Base-by-base conservation (phyloP, 2,329 filamentous ascomycete genomes). In the Clarireedia paspali region DNA sequence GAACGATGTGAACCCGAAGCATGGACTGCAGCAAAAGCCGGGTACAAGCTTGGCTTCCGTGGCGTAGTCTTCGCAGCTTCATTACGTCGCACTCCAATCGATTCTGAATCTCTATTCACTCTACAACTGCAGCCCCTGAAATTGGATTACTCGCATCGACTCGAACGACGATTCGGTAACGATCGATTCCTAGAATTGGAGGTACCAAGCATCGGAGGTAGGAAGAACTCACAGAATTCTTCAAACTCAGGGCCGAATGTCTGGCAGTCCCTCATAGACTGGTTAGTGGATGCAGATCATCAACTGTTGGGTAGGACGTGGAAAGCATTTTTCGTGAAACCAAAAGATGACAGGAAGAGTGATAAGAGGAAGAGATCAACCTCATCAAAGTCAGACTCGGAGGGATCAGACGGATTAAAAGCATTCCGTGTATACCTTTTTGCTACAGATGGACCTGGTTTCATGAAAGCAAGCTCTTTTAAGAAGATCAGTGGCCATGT, bases 161-260 rank as follows among this genome's bases (percentile, higher is more conserved):
- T 85, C 0, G 70, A 71, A 20, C 75, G 82, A 12, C 76, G 75
- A 4, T 83, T 83, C 60, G 81, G 82, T 0, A 68, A 75, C 0
- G 81, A 85, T 59, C 74, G 82, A 0, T 84, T 84, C 47, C 58
- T 85, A 1, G 79, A 84, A 53, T 56, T 85, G 0, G 65, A 74
- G 4, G 70, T 84, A 5, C 81, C 82, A 0, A 72, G 72, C 0
- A 70, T 74, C 0, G 68, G 63, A 1, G 67, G 66, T 0, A 67
- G 62, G 15, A 38, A 47, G 2, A 61, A 68, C 2, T 63, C 66
- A 0, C 67, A 71, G 0, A 50, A 59, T 0, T 49, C 68, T 0
- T 56, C 73, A 2, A 70, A 66, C 15, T 63, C 73, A 1, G 63
- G 71, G 3, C 67, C 68, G 0, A 59, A 63, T 0, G 68, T 69